These are phyloP conservation scores for Amanita thiersii DNA, from an alignment of 768 basidiomycete species.

Conservation along the genomic window DNA sequence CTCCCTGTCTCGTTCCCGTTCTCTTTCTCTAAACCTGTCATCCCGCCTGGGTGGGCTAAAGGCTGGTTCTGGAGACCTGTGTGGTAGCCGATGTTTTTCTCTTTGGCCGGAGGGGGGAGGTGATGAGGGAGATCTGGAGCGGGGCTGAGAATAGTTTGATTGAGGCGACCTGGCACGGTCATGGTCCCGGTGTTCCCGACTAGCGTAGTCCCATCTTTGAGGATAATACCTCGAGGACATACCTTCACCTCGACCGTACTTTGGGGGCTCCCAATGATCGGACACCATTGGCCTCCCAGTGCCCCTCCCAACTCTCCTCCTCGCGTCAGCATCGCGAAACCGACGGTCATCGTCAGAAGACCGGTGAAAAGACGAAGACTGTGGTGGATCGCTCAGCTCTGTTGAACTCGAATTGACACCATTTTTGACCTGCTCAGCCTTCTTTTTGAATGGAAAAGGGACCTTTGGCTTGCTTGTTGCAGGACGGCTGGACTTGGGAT, in stretches of 20 bases:
- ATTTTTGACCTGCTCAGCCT: constrained; percentile 19
- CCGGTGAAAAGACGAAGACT: constrained; percentile 26
- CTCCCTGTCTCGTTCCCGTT: constrained; percentile 20
- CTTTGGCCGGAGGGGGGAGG: constrained; percentile 22
- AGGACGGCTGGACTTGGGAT: constrained; percentile 32
- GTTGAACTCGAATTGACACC: constrained; percentile 12
- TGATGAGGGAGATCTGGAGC: constrained; percentile 16
- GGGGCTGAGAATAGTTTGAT: constrained; percentile 24
- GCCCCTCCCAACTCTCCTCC: constrained; percentile 15
- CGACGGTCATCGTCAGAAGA: constrained; percentile 38
- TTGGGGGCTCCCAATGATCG: constrained; percentile 32
- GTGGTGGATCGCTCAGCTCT: constrained; percentile 16
- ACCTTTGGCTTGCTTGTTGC: constrained; percentile 34
- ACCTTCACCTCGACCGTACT: constrained; percentile 2
- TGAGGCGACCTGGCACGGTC: constrained; percentile 26
- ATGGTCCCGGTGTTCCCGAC: constrained; percentile 20
- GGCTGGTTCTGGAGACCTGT: constrained; percentile 13
- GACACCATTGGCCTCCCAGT: constrained; percentile 7
- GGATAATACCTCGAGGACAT: constrained; percentile 12
- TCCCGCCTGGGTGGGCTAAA: constrained; percentile 25
- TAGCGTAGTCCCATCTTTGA: constrained; percentile 15
- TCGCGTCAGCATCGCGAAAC: constrained; percentile 26
- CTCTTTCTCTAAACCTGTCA: constrained; percentile 14
- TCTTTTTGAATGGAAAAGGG: constrained; percentile 73
- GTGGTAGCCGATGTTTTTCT: constrained; percentile 30